phyloP scores from a whole-genome alignment of 768 basidiomycete species.

The Gloeostereum incarnatum region DNA sequence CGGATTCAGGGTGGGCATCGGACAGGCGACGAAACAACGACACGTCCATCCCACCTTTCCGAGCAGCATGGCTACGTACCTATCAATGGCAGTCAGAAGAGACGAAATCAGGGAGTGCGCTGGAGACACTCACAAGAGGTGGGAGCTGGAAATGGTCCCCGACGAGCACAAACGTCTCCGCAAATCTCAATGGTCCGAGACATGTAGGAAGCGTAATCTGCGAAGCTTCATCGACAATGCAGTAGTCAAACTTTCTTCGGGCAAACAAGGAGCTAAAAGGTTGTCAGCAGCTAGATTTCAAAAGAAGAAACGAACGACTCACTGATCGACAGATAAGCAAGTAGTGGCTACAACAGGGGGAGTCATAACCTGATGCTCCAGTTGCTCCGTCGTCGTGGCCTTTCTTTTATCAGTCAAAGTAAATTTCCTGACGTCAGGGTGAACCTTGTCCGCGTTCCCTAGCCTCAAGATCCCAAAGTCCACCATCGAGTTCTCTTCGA shows the following conservation, averaged over 20 bases:
- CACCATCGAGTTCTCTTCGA: constrained; percentile 45
- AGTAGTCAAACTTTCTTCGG: constrained; percentile 85
- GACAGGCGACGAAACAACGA: constrained; percentile 87
- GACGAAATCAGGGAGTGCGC: not conserved
- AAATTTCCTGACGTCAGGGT: constrained; percentile 68
- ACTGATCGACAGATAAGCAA: constrained; percentile 92
- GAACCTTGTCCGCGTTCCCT: constrained; percentile 92
- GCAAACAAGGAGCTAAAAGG: constrained; percentile 67
- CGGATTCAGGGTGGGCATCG: constrained; percentile 77
- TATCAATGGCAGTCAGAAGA: constrained; percentile 17
- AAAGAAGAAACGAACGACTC: constrained; percentile 23
- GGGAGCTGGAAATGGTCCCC: constrained; percentile 98
- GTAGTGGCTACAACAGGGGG: constrained; percentile 96
- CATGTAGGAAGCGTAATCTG: constrained; percentile 96
- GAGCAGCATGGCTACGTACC: constrained; percentile 77
- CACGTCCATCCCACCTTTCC: constrained; percentile 79
- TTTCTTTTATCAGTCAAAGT: constrained; percentile 49
- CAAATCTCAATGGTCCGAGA: constrained; percentile 85
- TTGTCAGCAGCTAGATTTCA: constrained; percentile 12
- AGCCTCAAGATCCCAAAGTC: constrained; percentile 75
- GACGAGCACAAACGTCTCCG: constrained; percentile 87
- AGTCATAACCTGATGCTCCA: constrained; percentile 74
- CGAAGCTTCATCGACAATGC: constrained; percentile 97
- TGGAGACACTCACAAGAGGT: constrained; percentile 55
- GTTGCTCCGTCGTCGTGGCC: constrained; percentile 66